Evolutionary conservation across 2,329 filamentous ascomycete species (phyloP), one percentile per base, ranked within the genome.

Genomic region (Neodidymelliopsis sp.): DNA sequence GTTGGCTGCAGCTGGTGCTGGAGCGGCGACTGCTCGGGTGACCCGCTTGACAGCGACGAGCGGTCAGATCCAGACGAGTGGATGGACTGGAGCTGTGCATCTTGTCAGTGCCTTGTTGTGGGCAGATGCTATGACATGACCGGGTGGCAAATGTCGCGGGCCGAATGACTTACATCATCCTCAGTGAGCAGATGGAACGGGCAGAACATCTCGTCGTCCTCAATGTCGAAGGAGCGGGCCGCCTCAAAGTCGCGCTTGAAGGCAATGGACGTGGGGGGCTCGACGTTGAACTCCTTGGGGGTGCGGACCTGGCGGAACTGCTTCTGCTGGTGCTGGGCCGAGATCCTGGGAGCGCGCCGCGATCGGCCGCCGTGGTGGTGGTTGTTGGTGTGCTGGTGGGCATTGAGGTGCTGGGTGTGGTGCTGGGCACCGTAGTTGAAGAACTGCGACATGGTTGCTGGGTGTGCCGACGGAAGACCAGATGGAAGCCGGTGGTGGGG

Each of bases 121-220:
- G n/a, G 55, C 57, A 41, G 44, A 48, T 22, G 51, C 53, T 59
- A 63, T 56, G 64, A 60, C 59, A 56, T 49, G 25, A 52, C 42
- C 52, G 55, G 56, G 65, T 59, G 57, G 57, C 57, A 58, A 60
- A 60, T 42, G 34, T 59, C 47, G 49, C 43, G 52, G 45, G 59
- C 57, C 43, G 52, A 60, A 52, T 54, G 45, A 65, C 79, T 71
- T 86, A 96, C 91, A 85, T 96, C 91, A 75, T 84, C 91, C 77
- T 97, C 92, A 25, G 91, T 96, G 78, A 97, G 80, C 63, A 97
- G 83, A 72, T 88, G 86, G 56, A 80, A 79, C 1, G 93, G 93
- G 77, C 92, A 97, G 75, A 97, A 97, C 75, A 96, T 88, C 77
- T 96, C 83, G 73, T 97, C 93, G 72, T 97, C 93, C 69, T 97